phyloP scores from a whole-genome alignment of 768 basidiomycete species.

The Agaricus blazei region DNA sequence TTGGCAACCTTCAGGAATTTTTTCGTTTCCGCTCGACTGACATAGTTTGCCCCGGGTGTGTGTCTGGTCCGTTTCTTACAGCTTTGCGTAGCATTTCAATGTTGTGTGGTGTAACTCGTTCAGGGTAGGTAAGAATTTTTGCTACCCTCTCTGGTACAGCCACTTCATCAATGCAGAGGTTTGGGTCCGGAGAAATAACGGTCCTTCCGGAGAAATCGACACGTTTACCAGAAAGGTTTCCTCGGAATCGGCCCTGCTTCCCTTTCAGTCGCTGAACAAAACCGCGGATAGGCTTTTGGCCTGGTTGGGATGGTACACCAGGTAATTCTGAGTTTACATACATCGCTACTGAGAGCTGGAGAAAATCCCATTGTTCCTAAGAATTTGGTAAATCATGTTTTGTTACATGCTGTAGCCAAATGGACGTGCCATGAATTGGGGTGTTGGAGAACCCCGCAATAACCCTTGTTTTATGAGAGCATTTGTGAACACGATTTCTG shows the following conservation, averaged over 20 bases:
- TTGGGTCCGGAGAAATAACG: slow-evolving; percentile 99
- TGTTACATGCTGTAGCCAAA: not conserved
- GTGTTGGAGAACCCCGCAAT: slow-evolving; percentile 80
- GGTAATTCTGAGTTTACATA: slow-evolving; percentile 98
- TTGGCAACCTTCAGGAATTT: slow-evolving; percentile 90
- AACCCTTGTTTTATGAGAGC: slow-evolving; percentile 88
- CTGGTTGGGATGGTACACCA: slow-evolving; percentile 81
- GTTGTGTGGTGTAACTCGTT: slow-evolving; percentile 90
- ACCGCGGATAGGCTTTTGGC: slow-evolving; percentile 93
- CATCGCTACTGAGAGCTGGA: slow-evolving; percentile 92
- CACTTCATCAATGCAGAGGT: slow-evolving; percentile 96
- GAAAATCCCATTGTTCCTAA: slow-evolving; percentile 97
- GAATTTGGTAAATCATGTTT: not conserved
- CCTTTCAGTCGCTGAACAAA: slow-evolving; percentile 98
- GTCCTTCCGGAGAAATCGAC: slow-evolving; percentile 98
- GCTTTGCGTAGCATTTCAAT: slow-evolving; percentile 70
- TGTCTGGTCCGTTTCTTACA: slow-evolving; percentile 82
- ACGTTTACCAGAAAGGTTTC: slow-evolving; percentile 97
- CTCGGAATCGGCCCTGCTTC: slow-evolving; percentile 97
- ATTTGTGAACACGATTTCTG: slow-evolving; percentile 94
- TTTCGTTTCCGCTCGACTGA: slow-evolving; percentile 79
- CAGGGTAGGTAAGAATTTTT: slow-evolving; percentile 93
- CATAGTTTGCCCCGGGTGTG: slow-evolving; percentile 94
- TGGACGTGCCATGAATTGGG: slow-evolving; percentile 74
- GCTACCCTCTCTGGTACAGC: slow-evolving; percentile 96